These are phyloP conservation scores for Cantharellus cinnabarinus DNA, from an alignment of 768 basidiomycete species.

Conservation along the genomic window DNA sequence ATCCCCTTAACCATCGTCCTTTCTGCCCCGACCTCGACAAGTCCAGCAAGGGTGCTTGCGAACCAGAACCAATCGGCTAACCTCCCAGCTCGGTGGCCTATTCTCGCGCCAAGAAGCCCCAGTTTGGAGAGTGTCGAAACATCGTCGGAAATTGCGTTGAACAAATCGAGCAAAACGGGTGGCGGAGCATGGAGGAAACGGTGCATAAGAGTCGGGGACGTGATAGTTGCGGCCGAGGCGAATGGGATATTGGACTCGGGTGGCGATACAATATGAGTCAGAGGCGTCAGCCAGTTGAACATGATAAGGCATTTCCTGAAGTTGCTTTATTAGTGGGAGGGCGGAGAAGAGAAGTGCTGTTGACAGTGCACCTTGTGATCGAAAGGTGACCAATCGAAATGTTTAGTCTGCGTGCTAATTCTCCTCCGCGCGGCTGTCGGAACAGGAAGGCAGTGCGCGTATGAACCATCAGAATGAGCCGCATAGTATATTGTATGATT, in stretches of 20 bases:
- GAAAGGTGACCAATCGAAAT: conserved; percentile 50
- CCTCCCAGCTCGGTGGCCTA: conserved; percentile 48
- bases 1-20: conserved; percentile 40
- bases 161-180: conserved; percentile 59
- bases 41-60: conserved; percentile 50
- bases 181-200: conserved; percentile 62
- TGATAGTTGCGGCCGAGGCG: conserved; percentile 24
- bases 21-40: conserved; percentile 72
- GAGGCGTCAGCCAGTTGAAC: conserved; percentile 68
- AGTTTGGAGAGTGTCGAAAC: conserved; percentile 52
- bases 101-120: conserved; percentile 42
- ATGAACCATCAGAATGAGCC: conserved; percentile 54
- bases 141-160: conserved; percentile 58
- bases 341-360: not conserved
- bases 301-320: conserved; percentile 60
- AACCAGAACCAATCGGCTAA: conserved; percentile 83
- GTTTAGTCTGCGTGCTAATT: conserved; percentile 36
- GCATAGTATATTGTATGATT: conserved; percentile 69
- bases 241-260: conserved; percentile 24
- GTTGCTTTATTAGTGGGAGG: not conserved
- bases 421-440: conserved; percentile 21
- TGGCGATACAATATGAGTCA: conserved; percentile 43
- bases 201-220: conserved; percentile 27
- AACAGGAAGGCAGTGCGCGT: conserved; percentile 15
- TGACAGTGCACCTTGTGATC: conserved; percentile 35